Conservation (phyloP, 2,329 filamentous ascomycete genomes). For the Amauroascus verrucosus region DNA sequence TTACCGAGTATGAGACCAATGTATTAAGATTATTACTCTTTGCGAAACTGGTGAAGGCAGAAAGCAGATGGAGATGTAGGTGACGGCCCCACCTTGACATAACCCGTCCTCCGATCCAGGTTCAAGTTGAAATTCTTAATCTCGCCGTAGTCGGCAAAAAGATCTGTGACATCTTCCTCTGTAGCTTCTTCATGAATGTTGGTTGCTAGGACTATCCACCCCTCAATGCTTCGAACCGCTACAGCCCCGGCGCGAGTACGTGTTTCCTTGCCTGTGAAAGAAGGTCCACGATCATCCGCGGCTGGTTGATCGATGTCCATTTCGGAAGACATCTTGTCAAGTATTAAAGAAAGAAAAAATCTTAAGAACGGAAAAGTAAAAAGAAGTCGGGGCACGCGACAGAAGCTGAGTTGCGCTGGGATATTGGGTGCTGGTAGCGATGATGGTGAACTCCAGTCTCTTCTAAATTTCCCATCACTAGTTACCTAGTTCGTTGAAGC, state of each 20-base stretch:
- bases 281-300: conserved; percentile 20
- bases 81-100: conserved; percentile 50
- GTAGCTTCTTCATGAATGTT: conserved; percentile 58
- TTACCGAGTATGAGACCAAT: neutral
- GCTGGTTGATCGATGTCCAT: conserved; percentile 38
- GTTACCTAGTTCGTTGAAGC: no score
- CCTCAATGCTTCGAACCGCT: conserved; percentile 58
- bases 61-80: neutral
- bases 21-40: no score
- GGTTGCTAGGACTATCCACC: conserved; percentile 60
- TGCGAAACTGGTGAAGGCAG: no score
- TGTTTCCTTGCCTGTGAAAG: conserved; percentile 30
- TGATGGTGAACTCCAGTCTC: no score
- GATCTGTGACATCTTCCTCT: conserved; percentile 56
- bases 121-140: conserved; percentile 60
- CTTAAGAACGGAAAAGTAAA: neutral
- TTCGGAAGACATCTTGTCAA: conserved; percentile 33
- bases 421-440: neutral
- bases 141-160: conserved; percentile 57
- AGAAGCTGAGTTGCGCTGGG: neutral
- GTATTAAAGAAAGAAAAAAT: neutral
- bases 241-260: conserved; percentile 38
- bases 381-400: neutral
- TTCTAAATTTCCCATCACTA: no score
- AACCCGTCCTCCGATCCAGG: conserved; percentile 55